A percentile compares a stretch with the other conserved stretches of the same genome.
Evolutionary conservation across 768 basidiomycete genomes (phyloP).

Genomic region (Lyophyllum shimeji): DNA sequence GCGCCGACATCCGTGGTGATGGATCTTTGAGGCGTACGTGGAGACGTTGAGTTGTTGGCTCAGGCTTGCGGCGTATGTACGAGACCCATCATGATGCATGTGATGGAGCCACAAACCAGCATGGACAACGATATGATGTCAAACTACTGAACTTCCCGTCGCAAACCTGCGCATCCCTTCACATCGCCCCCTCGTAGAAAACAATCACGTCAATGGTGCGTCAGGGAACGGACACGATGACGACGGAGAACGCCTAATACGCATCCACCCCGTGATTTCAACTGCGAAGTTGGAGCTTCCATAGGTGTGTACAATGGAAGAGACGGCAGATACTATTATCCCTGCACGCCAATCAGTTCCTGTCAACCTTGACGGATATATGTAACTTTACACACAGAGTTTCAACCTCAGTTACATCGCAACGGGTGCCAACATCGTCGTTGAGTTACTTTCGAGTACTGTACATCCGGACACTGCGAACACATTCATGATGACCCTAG

Average conservation of each 20-base stretch:
- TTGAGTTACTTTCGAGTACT: not conserved
- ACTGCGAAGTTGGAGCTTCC: not conserved
- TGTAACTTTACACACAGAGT: not conserved
- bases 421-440: not conserved
- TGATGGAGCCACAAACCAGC: not conserved
- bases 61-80: not conserved
- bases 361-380: not conserved
- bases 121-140: not conserved
- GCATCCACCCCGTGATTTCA: not conserved
- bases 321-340: constrained; percentile 1
- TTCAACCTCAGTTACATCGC: not conserved
- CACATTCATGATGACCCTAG: not conserved
- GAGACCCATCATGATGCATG: not conserved
- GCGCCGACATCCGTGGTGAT: not conserved
- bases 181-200: not conserved
- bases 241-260: not conserved
- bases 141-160: not conserved
- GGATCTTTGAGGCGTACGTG: not conserved
- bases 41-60: not conserved
- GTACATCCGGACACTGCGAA: not conserved
- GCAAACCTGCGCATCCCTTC: not conserved
- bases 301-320: not conserved
- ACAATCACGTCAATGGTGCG: not conserved
- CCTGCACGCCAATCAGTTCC: constrained; percentile 12
- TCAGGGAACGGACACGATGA: not conserved